Evolutionary conservation across 768 basidiomycete genomes (phyloP), one percentile per base, ranked within the genome.

Genomic region (Termitomyces bulborhizus): DNA sequence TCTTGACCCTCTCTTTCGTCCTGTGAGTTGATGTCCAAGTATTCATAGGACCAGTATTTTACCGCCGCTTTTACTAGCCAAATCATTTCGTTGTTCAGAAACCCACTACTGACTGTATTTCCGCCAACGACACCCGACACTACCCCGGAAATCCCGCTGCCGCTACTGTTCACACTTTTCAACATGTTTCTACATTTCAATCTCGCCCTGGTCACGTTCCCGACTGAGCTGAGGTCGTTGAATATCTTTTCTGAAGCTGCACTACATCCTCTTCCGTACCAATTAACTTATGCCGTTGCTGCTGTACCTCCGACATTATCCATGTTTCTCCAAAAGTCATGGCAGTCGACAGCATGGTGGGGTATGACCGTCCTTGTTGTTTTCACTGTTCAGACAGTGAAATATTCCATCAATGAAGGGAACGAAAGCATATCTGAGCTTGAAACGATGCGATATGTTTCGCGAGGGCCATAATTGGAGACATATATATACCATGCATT

Each of bases 281-380:
- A 65, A 63, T 45, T 70, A 7, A 46, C 54, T 26, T 68, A 78
- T 52, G 59, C 60, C 2, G 63, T 76, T 56, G 76, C 81, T 4
- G 71, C 75, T 24, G 72, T 84, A 6, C 71, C 77, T 1, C 82
- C 82, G 2, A 66, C 75, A 0, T 58, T 83, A 32, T 78, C 76
- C 9, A 46, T 83, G 36, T 76, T 82, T 50, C 67, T 76, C 6
- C 69, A 68, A 6, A 73, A 73, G 46, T 66, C 76, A 11, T 84
- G 82, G 81, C 80, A 81, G 59, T 78, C 75, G 3, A 74, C 73
- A 6, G 61, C 65, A 18, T 84, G 83, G 82, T 83, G 81, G 79
- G 72, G 71, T 46, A 58, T 76, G 21, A 76, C 81, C 0, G 64
- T 68, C 0, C 52, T 70, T 21, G 54, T 82, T 16, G 73, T 81